Evolutionary conservation across 1,139 yeast species (phyloP).

Genomic region (Candida gigantensis): DNA sequence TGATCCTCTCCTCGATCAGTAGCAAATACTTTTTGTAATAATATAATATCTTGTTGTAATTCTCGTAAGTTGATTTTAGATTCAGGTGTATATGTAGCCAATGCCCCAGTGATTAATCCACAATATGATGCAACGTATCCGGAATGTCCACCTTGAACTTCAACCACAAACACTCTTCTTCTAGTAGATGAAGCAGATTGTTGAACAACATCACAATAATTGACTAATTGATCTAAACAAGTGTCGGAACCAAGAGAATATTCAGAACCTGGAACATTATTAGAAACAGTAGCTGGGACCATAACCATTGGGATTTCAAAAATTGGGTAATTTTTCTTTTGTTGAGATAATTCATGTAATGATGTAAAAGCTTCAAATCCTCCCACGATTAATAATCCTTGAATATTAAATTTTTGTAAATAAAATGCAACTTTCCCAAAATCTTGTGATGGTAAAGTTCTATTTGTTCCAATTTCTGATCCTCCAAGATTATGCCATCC

Average conservation of each 20-base stretch:
- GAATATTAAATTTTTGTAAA: conserved; percentile 79
- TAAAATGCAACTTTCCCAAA: conserved; percentile 87
- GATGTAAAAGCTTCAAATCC: conserved; percentile 94
- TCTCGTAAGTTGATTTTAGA: conserved; percentile 72
- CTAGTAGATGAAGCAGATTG: conserved; percentile 95
- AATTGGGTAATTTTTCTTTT: conserved; percentile 76
- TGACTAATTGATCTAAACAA: conserved; percentile 84
- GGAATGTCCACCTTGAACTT: conserved; percentile 95
- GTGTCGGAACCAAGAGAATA: conserved; percentile 94
- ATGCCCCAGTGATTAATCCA: conserved; percentile 90
- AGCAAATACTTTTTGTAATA: conserved; percentile 50
- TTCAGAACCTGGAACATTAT: conserved; percentile 97
- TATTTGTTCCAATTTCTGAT: conserved; percentile 92
- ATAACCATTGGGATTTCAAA: conserved; percentile 93
- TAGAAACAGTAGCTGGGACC: conserved; percentile 94
- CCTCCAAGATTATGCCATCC: conserved; percentile 94
- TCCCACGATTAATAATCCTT: conserved; percentile 88
- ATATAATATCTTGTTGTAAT: conserved; percentile 45
- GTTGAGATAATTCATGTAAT: conserved; percentile 73
- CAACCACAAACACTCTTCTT: conserved; percentile 93
- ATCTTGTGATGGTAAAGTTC: conserved; percentile 80
- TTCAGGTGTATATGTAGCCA: conserved; percentile 92
- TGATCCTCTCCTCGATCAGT: conserved; percentile 79
- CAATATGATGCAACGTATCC: conserved; percentile 90
- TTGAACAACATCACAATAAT: conserved; percentile 92